Evolutionary conservation across 345 rosid species (phyloP).

Genomic region (Lagerstroemia speciosa): DNA sequence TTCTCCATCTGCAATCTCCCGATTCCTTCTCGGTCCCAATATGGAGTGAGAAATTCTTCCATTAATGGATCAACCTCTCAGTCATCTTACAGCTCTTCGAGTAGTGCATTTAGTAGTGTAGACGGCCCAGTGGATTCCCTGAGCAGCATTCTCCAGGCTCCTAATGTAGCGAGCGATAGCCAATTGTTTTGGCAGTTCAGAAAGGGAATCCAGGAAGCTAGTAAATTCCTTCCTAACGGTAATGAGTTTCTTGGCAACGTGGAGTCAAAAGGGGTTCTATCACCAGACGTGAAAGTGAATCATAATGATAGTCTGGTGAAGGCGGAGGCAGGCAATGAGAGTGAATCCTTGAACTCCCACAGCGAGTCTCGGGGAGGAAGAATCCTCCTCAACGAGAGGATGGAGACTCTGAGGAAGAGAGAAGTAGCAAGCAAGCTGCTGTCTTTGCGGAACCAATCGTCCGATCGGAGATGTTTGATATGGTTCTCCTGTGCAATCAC

Average conservation of each 20-base stretch:
- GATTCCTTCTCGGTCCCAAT: too few relatives aligned
- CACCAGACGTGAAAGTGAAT: slow-evolving; percentile 12
- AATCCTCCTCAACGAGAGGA: slow-evolving; percentile 35
- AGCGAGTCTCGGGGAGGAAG: slow-evolving; percentile 39
- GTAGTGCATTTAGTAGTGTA: slow-evolving; percentile 26
- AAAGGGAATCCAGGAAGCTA: slow-evolving; percentile 73
- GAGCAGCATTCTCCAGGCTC: slow-evolving; percentile 23
- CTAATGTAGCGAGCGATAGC: slow-evolving; percentile 34
- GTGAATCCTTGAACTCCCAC: slow-evolving; percentile 13
- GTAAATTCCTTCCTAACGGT: slow-evolving; percentile 45
- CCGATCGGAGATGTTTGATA: slow-evolving; percentile 61
- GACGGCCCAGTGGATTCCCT: slow-evolving; percentile 51
- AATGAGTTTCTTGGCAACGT: slow-evolving; percentile 30
- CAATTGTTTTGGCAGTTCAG: slow-evolving; percentile 63
- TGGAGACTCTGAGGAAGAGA: slow-evolving; percentile 47
- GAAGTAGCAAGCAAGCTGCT: slow-evolving; percentile 62
- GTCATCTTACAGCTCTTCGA: slow-evolving; percentile 40
- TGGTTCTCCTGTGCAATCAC: slow-evolving; percentile 41
- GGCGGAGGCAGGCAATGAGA: slow-evolving; percentile 26
- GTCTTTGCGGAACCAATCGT: slow-evolving; percentile 43
- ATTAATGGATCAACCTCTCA: slow-evolving; percentile 24
- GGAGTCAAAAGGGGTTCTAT: slow-evolving; percentile 14
- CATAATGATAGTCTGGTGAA: slow-evolving; percentile 17
- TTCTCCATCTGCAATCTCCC: too few relatives aligned
- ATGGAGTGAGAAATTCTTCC: too few relatives aligned